phyloP scores from a whole-genome alignment of 1,139 yeast genomes.

The Hansenula anomala region DNA sequence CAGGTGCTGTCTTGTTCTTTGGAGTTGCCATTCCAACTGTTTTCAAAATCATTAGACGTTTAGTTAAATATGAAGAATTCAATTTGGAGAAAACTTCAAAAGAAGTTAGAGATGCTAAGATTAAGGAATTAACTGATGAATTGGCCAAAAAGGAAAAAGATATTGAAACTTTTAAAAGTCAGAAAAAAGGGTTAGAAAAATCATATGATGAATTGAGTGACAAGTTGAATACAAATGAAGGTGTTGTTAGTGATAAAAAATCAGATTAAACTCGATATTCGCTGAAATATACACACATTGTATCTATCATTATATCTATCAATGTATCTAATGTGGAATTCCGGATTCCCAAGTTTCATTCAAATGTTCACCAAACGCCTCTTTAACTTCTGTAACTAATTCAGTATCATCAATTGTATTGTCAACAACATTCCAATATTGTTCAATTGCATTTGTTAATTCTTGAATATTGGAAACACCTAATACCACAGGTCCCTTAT shows the following conservation, averaged over 20 bases:
- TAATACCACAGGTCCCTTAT: constrained; percentile 51
- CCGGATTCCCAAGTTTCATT: constrained; percentile 78
- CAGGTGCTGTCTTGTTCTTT: constrained; percentile 66
- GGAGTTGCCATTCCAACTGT: constrained; percentile 56
- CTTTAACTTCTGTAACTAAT: constrained; percentile 40
- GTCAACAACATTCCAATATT: constrained; percentile 46
- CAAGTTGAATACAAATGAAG: constrained; percentile 8
- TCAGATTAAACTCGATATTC: constrained; percentile 5
- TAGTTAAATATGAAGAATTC: constrained; percentile 52
- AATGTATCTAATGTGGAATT: constrained; percentile 29
- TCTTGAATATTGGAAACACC: constrained; percentile 68
- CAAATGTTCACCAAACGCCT: constrained; percentile 49
- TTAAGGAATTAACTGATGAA: constrained; percentile 37
- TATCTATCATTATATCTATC: not conserved
- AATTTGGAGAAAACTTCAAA: constrained; percentile 18
- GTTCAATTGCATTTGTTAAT: constrained; percentile 55
- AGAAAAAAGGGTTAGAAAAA: constrained; percentile 47
- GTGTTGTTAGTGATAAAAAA: constrained; percentile 11
- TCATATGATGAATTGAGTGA: constrained; percentile 45
- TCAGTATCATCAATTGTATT: constrained; percentile 35
- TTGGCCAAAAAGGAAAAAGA: constrained; percentile 39
- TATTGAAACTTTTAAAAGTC: constrained; percentile 45
- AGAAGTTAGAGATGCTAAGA: constrained; percentile 31
- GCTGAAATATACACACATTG: not conserved
- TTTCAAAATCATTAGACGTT: constrained; percentile 48